A percentile compares a stretch with the other conserved stretches of the same genome.
Conservation (phyloP, 1,284 basidiomycete genomes). For the Cutaneotrichosporon cyanovorans region DNA sequence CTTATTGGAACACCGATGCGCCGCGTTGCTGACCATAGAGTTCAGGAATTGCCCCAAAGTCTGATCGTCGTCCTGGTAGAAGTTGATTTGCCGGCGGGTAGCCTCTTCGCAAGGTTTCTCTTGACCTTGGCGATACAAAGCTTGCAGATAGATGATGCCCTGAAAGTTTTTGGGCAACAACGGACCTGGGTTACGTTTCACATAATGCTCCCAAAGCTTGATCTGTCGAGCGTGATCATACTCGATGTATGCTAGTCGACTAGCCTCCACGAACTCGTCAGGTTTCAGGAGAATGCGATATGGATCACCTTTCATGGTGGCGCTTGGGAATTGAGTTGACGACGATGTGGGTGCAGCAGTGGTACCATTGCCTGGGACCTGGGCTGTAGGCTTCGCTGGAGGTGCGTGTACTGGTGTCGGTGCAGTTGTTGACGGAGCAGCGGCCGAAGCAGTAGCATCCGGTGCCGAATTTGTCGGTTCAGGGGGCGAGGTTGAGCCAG, state of each 20-base stretch:
- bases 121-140: slow-evolving; percentile 41
- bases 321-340: slow-evolving; percentile 10
- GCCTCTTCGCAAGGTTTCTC: slow-evolving; percentile 49
- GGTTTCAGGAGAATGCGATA: slow-evolving; percentile 38
- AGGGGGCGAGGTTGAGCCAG: no score
- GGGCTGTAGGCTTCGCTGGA: no score
- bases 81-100: slow-evolving; percentile 63
- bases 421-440: neutral
- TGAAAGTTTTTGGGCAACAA: slow-evolving; percentile 91
- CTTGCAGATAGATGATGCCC: slow-evolving; percentile 54
- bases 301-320: slow-evolving; percentile 23
- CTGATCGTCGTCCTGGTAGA: slow-evolving; percentile 87
- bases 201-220: slow-evolving; percentile 85
- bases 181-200: slow-evolving; percentile 69
- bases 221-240: slow-evolving; percentile 76
- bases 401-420: no score
- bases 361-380: no score
- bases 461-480: no score
- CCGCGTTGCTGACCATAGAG: slow-evolving; percentile 60
- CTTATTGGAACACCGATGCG: slow-evolving; percentile 65
- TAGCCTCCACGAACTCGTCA: slow-evolving; percentile 59
- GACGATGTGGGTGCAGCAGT: slow-evolving; percentile 1
- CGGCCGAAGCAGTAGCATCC: no score
- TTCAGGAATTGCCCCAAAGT: slow-evolving; percentile 91
- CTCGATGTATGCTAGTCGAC: slow-evolving; percentile 61